Evolutionary conservation across 1,139 yeast genomes (phyloP).

Genomic region (Hyphopichia fennica): DNA sequence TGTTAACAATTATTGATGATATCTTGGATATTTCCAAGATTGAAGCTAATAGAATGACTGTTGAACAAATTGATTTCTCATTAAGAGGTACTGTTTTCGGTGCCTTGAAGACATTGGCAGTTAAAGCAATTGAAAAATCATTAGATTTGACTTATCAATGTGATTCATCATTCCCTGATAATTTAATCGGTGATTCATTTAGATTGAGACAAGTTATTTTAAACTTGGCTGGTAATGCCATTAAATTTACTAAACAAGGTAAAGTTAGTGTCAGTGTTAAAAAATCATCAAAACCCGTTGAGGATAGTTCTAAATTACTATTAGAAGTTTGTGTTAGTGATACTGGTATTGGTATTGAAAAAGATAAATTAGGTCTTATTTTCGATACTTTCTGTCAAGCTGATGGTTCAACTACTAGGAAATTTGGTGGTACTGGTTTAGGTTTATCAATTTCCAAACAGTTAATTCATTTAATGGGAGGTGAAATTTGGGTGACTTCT

Average conservation of each 20-base stretch:
- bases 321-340: conserved; percentile 85
- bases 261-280: conserved; percentile 67
- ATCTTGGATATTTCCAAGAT: conserved; percentile 88
- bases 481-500: conserved; percentile 85
- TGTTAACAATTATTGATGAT: conserved; percentile 83
- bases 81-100: conserved; percentile 85
- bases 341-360: conserved; percentile 86
- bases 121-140: conserved; percentile 83
- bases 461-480: conserved; percentile 86
- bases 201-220: conserved; percentile 81
- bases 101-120: conserved; percentile 83
- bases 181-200: conserved; percentile 82
- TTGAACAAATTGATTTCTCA: conserved; percentile 83
- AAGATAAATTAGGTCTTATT: conserved; percentile 77
- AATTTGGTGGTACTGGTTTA: conserved; percentile 76
- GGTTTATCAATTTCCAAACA: conserved; percentile 71
- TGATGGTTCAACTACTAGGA: conserved; percentile 87
- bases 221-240: conserved; percentile 84
- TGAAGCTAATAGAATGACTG: conserved; percentile 91
- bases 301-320: conserved; percentile 56
- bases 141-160: conserved; percentile 77
- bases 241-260: conserved; percentile 80
- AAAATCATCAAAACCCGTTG: conserved; percentile 45
- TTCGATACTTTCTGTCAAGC: conserved; percentile 92
- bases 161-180: conserved; percentile 84